A percentile compares a stretch with the other conserved stretches of the same genome.
phyloP scores from a whole-genome alignment of 495 filamentous ascomycete genomes.

The Podospora comata region DNA sequence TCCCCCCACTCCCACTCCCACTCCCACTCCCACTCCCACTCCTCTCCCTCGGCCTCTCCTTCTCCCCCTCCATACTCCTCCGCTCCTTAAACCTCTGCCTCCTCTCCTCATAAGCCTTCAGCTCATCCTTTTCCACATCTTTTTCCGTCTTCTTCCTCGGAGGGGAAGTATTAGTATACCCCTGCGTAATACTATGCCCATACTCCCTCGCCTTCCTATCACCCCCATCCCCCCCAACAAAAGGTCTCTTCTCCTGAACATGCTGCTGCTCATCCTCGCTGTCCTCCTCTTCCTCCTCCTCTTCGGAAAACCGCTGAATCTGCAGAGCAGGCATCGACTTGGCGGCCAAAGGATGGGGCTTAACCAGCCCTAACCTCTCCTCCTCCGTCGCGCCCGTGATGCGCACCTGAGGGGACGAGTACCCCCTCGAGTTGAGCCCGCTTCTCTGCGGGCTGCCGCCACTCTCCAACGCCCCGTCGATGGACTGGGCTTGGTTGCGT shows the following conservation, averaged over 20 bases:
- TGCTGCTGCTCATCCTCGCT: constrained; percentile 33
- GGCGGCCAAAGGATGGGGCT: constrained; percentile 61
- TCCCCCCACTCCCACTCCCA: neutral
- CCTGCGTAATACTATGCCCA: constrained; percentile 40
- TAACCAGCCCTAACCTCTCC: constrained; percentile 81
- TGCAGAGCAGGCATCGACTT: constrained; percentile 41
- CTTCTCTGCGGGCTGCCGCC: constrained; percentile 24
- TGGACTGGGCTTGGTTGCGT: constrained; percentile 38
- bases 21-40: neutral
- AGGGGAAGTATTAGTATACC: constrained; percentile 7
- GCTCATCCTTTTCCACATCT: constrained; percentile 7
- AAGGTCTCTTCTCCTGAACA: constrained; percentile 21
- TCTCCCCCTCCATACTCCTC: neutral
- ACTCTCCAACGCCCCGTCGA: constrained; percentile 34
- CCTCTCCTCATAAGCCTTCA: constrained; percentile 12
- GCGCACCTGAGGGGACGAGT: constrained; percentile 39
- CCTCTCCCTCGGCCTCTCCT: neutral
- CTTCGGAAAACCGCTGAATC: constrained; percentile 17
- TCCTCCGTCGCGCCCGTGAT: constrained; percentile 71
- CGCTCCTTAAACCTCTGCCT: constrained; percentile 13
- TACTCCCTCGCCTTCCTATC: constrained; percentile 39
- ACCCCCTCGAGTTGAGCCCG: constrained; percentile 49
- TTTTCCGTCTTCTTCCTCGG: constrained; percentile 5
- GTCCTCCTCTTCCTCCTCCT: constrained; percentile 33
- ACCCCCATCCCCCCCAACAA: neutral